Evolutionary conservation across 306 rosid species (phyloP).

Genomic region (Lathyrus oleraceus): DNA sequence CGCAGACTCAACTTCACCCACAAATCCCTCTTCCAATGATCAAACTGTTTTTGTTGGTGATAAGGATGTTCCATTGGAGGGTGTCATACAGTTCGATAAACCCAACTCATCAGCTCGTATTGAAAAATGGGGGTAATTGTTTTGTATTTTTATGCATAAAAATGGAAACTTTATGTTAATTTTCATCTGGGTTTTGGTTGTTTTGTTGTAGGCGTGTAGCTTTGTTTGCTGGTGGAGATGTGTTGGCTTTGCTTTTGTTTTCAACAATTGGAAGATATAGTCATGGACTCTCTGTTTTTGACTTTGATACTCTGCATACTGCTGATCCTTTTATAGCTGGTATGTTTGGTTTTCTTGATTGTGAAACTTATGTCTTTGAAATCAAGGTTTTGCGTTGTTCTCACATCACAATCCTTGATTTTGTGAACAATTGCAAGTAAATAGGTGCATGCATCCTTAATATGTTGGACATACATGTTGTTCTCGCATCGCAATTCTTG

Average conservation of each 20-base stretch:
- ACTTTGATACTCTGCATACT: constrained; percentile 70
- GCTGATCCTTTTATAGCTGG: constrained; percentile 99
- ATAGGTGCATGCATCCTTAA: neutral
- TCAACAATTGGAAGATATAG: constrained; percentile 87
- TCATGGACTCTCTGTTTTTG: constrained; percentile 77
- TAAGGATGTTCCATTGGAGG: constrained; percentile 81
- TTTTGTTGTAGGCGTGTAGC: constrained; percentile 65
- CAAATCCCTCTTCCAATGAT: constrained; percentile 47
- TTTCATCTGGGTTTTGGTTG: constrained; percentile 6
- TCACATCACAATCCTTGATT: neutral
- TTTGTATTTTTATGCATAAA: neutral
- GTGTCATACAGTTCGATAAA: constrained; percentile 91
- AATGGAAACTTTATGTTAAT: neutral
- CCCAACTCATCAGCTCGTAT: constrained; percentile 57
- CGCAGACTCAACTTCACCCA: constrained; percentile 49
- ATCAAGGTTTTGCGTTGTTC: neutral
- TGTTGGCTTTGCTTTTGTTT: constrained; percentile 76
- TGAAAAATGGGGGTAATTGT: constrained; percentile 79
- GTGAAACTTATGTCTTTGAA: constrained; percentile 1
- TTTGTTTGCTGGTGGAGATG: constrained; percentile 86
- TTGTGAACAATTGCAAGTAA: neutral
- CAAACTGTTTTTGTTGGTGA: constrained; percentile 63
- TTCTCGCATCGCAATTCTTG: no score
- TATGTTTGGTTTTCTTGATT: constrained; percentile 24
- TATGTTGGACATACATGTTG: no score